Percentiles rank a stretch among this genome's conserved stretches.
These are phyloP conservation scores for Yamadazyma epiphylla DNA, from an alignment of 1,139 yeast species.

Conservation along the genomic window DNA sequence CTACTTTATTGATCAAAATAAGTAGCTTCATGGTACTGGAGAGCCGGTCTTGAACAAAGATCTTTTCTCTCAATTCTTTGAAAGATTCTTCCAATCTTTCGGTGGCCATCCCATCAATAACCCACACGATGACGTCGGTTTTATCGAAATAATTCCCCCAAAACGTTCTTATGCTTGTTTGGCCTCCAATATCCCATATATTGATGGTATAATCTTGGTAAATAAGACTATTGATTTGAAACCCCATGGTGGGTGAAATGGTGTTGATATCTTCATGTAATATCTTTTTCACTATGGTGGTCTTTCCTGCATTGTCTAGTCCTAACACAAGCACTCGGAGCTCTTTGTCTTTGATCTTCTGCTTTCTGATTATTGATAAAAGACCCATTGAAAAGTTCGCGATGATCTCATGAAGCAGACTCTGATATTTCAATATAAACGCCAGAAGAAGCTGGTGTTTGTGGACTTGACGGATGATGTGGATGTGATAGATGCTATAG, in stretches of 20 bases:
- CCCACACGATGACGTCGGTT: slow-evolving; percentile 87
- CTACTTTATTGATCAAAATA: slow-evolving; percentile 57
- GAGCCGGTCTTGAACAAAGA: slow-evolving; percentile 64
- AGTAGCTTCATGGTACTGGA: slow-evolving; percentile 56
- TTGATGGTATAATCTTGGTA: slow-evolving; percentile 33
- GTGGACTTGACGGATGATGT: slow-evolving; percentile 1
- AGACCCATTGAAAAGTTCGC: slow-evolving; percentile 62
- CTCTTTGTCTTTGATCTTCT: slow-evolving; percentile 75
- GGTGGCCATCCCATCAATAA: slow-evolving; percentile 67
- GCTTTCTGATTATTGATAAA: slow-evolving; percentile 75
- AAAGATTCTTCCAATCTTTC: slow-evolving; percentile 65
- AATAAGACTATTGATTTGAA: slow-evolving; percentile 42
- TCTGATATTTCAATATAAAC: neutral
- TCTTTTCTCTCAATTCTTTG: slow-evolving; percentile 54
- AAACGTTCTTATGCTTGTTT: slow-evolving; percentile 68
- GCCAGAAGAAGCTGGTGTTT: neutral
- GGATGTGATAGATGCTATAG: neutral
- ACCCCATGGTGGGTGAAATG: slow-evolving; percentile 53
- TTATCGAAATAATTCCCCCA: slow-evolving; percentile 91
- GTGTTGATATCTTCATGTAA: slow-evolving; percentile 42
- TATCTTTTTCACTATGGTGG: slow-evolving; percentile 69
- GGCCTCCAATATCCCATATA: slow-evolving; percentile 91
- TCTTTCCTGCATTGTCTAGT: slow-evolving; percentile 86
- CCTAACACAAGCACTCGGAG: slow-evolving; percentile 74
- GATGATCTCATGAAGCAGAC: neutral